Base-by-base conservation (phyloP, 139 green algal species). In the Gonium pectorale region DNA sequence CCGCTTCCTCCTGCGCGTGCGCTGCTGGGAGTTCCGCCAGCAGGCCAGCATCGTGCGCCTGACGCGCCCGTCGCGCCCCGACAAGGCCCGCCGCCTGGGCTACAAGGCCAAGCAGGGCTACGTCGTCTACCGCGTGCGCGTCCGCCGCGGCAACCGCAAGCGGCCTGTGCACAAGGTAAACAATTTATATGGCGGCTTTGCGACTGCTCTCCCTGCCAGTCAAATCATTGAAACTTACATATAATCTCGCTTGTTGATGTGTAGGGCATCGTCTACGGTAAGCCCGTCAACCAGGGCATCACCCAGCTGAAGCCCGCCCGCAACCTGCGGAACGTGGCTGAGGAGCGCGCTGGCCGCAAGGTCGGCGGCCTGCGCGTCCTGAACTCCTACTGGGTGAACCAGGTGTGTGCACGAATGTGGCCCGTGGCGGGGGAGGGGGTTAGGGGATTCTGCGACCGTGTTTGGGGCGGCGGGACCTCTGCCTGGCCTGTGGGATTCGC, bases 321-420 rank as follows among this genome's bases (percentile, higher is more conserved):
- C 89, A 99, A 99, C 95, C 93, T 98, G 88, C 90, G 90, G 26
- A 94, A 83, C 60, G 88, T 99, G 41, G 97, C 97, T 46, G 98
- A 99, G 95, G 97, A 99, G 95, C 95, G 96, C 27, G 95, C 96
- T 37, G 98, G 98, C 49, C 95, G 97, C 86, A 97, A 96, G 90
- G 95, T 94, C 74, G 97, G 95, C 46, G 95, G 92, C 68, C 95
- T 99, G 79, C 95, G 98, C 46, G 97, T 99, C 68, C 94, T 99
- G 60, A 99, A 99, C 96, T 98, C 94, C 2, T 99, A 99, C 93
- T 99, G 98, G 98, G 93, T 99, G 8, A 99, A 99, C 94, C 90
- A 99, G 94, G 96, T 98, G 46, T 0, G 87, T 51, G n/a, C n/a
- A n/a, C n/a, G n/a, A n/a, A n/a, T n/a, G n/a, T 17, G 49, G 49